Conservation (phyloP, 441 rosid species). For the Hypseocharis bilobata region DNA sequence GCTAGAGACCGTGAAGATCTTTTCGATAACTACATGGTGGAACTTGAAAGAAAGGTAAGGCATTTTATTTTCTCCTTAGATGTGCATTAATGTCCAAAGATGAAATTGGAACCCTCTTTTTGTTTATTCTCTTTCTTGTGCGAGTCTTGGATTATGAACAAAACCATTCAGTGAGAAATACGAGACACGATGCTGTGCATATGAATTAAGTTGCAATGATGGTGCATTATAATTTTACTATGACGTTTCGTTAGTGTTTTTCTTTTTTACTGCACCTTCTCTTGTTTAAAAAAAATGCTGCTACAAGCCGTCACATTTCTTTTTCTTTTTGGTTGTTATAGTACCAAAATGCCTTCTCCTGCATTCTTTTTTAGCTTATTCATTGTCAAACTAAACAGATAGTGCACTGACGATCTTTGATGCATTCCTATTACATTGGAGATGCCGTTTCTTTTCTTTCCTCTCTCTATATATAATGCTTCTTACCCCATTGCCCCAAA, state of each 20-base stretch:
- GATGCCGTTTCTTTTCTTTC: no score
- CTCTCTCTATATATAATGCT: no score
- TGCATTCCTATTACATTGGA: no score
- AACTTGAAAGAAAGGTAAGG: slow-evolving; percentile 81
- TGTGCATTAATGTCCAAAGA: neutral
- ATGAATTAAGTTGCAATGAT: neutral
- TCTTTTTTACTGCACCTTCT: neutral
- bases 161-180: neutral
- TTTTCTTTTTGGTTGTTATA: no score
- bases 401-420: no score
- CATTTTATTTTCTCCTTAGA: slow-evolving; percentile 1
- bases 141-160: neutral
- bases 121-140: neutral
- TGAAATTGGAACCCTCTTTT: neutral
- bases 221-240: neutral
- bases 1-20: slow-evolving; percentile 82
- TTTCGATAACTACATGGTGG: slow-evolving; percentile 73
- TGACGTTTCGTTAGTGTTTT: neutral
- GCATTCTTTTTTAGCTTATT: no score
- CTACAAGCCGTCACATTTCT: no score
- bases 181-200: neutral
- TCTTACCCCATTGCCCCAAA: no score
- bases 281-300: neutral
- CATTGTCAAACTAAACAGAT: no score
- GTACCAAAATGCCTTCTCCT: no score